Base-by-base conservation (phyloP, 2,329 filamentous ascomycete species). In the Fusarium aywerte region DNA sequence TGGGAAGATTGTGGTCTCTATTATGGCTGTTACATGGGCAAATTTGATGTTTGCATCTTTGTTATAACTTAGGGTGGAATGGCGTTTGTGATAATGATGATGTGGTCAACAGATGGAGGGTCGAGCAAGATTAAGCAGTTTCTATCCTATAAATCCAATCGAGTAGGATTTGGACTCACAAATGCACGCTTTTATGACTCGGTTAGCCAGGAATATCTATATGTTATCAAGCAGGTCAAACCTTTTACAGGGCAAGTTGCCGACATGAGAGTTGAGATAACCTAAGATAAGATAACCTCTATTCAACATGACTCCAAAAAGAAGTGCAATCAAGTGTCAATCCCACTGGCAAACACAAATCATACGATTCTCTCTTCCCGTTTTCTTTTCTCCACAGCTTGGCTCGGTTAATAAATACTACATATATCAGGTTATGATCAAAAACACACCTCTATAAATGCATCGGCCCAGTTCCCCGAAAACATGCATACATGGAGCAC, bases 41-140 rank as follows among this genome's bases (percentile, higher is more conserved):
- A 44, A 15, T 11, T 7, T 44, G 3, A 29, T 55, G 36, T 31
- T 55, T 7, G 16, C 53, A 0, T 43, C 10, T 1, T 15, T 49
- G 1, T 11, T 44, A 9, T 60, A 20, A 5, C 0, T 3, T 0
- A 8, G 5, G 13, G 2, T 20, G 13, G 8, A 12, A 3, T 3
- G 42, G 2, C 4, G 5, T 11, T 31, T 3, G 8, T 3, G 13
- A 20, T 21, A 1, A 12, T 1, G 8, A n/a, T 9, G 16, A 4
- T 4, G 3, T 40, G 4, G 38, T 4, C 16, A 16, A 5, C 4
- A 43, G 16, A 27, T 12, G 3, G 9, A 29, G 8, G 7, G 27
- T 27, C 27, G 27, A 27, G 27, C 11, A 11, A 9, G 27, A 10
- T 3, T 27, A 3, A 27, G 27, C 27, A 9, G 27, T 9, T 27